Conservation (phyloP, 2,329 filamentous ascomycete genomes). For the Curvularia spicifera region DNA sequence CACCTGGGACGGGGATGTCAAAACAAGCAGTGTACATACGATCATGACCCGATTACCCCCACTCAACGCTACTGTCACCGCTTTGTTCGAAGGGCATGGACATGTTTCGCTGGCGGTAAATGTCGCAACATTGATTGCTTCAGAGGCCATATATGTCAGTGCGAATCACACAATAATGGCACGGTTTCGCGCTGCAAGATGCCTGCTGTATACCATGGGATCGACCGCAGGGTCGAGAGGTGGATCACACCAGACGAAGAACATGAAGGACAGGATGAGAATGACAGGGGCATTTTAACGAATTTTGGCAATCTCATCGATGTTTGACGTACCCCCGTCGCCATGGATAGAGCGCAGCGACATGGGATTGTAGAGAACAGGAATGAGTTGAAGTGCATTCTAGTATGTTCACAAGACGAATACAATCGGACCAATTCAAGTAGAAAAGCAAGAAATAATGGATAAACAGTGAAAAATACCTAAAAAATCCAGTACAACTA, state of each 20-base stretch:
- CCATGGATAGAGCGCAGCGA: not conserved
- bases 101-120: not conserved
- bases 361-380: not conserved
- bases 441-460: not conserved
- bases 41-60: not conserved
- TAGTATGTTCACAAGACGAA: not conserved
- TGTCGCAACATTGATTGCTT: not conserved
- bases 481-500: too few relatives aligned
- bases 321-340: not conserved
- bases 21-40: not conserved
- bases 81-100: not conserved
- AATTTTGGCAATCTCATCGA: not conserved
- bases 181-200: not conserved
- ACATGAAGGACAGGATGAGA: not conserved
- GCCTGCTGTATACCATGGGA: not conserved
- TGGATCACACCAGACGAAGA: not conserved
- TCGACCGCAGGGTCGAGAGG: not conserved
- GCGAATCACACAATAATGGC: not conserved
- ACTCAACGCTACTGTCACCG: not conserved
- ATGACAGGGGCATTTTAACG: not conserved
- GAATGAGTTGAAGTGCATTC: not conserved
- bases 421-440: not conserved
- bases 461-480: not conserved
- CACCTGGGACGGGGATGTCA: not conserved
- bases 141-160: not conserved